Percentiles rank a stretch among this genome's conserved stretches.
These are phyloP conservation scores for Naganishia liquefaciens DNA, from an alignment of 1,284 basidiomycete species.

Conservation along the genomic window DNA sequence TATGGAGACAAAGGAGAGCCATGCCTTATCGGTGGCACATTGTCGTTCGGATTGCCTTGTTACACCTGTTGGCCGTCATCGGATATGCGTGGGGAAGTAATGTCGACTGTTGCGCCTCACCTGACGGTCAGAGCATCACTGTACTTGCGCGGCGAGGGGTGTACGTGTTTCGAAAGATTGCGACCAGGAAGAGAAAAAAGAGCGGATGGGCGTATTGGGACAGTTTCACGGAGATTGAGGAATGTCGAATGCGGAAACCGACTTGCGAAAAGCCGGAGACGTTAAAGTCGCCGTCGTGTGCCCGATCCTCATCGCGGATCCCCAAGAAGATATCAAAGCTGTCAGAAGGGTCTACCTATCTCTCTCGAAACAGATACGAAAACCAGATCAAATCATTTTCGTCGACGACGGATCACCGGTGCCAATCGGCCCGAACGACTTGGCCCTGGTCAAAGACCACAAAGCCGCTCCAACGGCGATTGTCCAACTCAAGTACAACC, in stretches of 20 bases:
- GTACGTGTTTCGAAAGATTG: not conserved
- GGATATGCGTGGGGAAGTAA: constrained; percentile 1
- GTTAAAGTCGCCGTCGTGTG: constrained; percentile 10
- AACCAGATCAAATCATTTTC: constrained; percentile 8
- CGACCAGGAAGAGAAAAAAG: constrained; percentile 1
- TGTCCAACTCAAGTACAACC: not conserved
- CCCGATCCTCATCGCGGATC: not conserved
- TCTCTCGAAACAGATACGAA: not conserved
- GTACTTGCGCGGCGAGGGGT: not conserved
- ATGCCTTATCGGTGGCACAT: not conserved
- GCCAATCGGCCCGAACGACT: not conserved
- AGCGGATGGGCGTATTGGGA: constrained; percentile 6
- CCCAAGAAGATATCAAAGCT: not conserved
- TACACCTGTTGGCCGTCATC: not conserved
- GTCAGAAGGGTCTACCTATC: not conserved
- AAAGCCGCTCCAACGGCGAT: not conserved
- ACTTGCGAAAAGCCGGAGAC: not conserved
- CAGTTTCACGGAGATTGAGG: not conserved
- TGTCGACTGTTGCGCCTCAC: not conserved
- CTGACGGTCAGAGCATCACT: not conserved
- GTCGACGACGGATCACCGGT: constrained; percentile 13
- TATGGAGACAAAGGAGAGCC: not conserved
- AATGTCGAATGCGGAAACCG: too few relatives aligned
- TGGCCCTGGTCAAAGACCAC: not conserved
- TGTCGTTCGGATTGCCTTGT: not conserved